Percentiles rank a stretch among this genome's conserved stretches.
phyloP scores from a whole-genome alignment of 805 yeast genomes.

The Ogataea parapolymorpha region DNA sequence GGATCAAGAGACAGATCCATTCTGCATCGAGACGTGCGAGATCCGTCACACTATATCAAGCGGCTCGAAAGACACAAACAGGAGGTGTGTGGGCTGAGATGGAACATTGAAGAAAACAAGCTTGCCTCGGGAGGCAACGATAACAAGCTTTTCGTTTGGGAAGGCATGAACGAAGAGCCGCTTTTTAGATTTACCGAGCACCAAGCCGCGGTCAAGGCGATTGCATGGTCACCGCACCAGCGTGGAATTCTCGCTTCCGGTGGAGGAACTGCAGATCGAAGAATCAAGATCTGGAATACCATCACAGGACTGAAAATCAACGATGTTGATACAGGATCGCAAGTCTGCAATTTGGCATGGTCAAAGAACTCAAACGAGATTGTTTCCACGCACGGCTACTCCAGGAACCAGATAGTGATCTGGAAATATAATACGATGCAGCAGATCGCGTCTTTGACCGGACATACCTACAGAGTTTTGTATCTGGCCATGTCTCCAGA shows the following conservation, averaged over 20 bases:
- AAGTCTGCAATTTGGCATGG: conserved; percentile 93
- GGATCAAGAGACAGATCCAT: conserved; percentile 87
- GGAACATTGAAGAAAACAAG: conserved; percentile 90
- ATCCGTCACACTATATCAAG: conserved; percentile 75
- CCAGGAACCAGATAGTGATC: conserved; percentile 82
- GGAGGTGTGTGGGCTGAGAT: conserved; percentile 93
- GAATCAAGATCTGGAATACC: conserved; percentile 90
- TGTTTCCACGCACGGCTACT: conserved; percentile 93
- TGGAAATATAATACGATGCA: conserved; percentile 95
- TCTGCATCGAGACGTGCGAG: conserved; percentile 86
- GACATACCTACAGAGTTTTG: conserved; percentile 89
- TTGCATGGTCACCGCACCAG: conserved; percentile 97
- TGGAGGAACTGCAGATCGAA: conserved; percentile 94
- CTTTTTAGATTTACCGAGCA: conserved; percentile 75
- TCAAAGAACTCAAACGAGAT: conserved; percentile 87
- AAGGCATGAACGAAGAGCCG: conserved; percentile 68
- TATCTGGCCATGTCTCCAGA: conserved; percentile 91
- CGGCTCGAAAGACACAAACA: conserved; percentile 73
- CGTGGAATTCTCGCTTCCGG: conserved; percentile 92
- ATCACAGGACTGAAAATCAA: conserved; percentile 67
- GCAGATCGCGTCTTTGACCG: conserved; percentile 89
- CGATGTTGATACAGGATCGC: conserved; percentile 94
- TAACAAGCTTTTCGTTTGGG: conserved; percentile 84
- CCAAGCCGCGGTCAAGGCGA: conserved; percentile 92
- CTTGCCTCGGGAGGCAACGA: conserved; percentile 96